A percentile compares a stretch with the other conserved stretches of the same genome.
phyloP scores from a whole-genome alignment of 192 early-diverging fungal genomes.

The Coemansia sp. region DNA sequence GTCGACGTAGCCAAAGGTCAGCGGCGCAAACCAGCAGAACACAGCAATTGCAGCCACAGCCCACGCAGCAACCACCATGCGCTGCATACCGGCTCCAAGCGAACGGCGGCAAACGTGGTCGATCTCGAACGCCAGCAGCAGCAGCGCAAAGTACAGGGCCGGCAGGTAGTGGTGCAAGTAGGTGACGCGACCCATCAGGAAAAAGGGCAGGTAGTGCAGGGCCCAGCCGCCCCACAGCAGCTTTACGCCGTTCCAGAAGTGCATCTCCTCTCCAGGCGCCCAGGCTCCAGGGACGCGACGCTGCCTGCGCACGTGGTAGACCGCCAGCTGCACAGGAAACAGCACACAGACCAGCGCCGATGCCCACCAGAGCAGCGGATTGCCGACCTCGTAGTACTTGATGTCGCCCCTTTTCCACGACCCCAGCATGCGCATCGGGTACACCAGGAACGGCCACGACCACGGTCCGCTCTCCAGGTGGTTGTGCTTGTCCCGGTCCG shows the following conservation, averaged over 20 bases:
- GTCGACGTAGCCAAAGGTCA: constrained; percentile 69
- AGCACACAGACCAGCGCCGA: constrained; percentile 37
- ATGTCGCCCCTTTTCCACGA: constrained; percentile 66
- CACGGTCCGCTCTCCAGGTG: constrained; percentile 61
- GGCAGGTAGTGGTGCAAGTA: constrained; percentile 95
- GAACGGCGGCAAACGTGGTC: constrained; percentile 63
- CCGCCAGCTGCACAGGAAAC: constrained; percentile 14
- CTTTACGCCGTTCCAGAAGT: constrained; percentile 61
- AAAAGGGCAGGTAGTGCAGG: constrained; percentile 88
- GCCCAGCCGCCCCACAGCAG: constrained; percentile 81
- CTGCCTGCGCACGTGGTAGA: constrained; percentile 15
- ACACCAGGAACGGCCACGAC: constrained; percentile 81
- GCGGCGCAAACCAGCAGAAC: constrained; percentile 69
- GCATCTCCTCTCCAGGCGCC: constrained; percentile 38
- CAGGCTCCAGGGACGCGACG: constrained; percentile 6
- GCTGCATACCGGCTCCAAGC: constrained; percentile 54
- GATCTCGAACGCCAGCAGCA: constrained; percentile 71
- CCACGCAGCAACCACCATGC: constrained; percentile 39
- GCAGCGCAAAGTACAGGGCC: constrained; percentile 74
- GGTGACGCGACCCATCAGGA: constrained; percentile 80
- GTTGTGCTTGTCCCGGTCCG: constrained; percentile 49
- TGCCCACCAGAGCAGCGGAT: constrained; percentile 83
- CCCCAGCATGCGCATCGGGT: constrained; percentile 86
- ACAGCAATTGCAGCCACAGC: constrained; percentile 21
- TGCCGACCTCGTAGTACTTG: constrained; percentile 88